Evolutionary conservation across 2,329 filamentous ascomycete species (phyloP).

Genomic region (Trichoderma afroharzianum): DNA sequence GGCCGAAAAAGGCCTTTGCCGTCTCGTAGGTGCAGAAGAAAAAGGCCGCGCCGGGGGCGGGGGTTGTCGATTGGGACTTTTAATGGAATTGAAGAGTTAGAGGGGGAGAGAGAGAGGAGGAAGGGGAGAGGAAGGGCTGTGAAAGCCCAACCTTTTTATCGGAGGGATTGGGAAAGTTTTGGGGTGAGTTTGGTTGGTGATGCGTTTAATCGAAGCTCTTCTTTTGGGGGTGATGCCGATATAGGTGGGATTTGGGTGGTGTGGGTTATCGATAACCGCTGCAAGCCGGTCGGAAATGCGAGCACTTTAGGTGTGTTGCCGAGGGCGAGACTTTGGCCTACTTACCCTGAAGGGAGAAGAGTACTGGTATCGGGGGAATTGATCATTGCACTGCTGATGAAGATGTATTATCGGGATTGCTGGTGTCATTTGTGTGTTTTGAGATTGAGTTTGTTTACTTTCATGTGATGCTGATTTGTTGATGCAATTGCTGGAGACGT

Average conservation of each 20-base stretch:
- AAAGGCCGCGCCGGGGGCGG: too few relatives aligned
- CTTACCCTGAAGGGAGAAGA: background rate
- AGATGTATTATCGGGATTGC: background rate
- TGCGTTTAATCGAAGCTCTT: background rate
- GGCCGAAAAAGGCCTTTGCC: too few relatives aligned
- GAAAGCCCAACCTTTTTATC: constrained; percentile 11
- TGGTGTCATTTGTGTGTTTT: background rate
- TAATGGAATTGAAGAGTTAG: constrained; percentile 9
- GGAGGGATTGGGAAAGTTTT: too few relatives aligned
- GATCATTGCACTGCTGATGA: too few relatives aligned
- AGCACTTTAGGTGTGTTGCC: constrained; percentile 1
- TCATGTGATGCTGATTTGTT: background rate
- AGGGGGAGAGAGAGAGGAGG: background rate
- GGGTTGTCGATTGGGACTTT: too few relatives aligned
- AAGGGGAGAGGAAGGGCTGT: constrained; percentile 9
- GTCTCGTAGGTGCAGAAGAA: too few relatives aligned
- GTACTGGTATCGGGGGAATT: background rate
- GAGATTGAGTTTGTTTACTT: background rate
- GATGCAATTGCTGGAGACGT: background rate
- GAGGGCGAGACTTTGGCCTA: background rate
- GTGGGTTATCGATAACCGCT: constrained; percentile 14
- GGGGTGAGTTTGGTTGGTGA: too few relatives aligned
- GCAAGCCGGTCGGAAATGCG: constrained; percentile 12
- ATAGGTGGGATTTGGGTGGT: background rate
- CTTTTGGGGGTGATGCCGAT: background rate